A percentile compares a stretch with the other conserved stretches of the same genome.
These are phyloP conservation scores for Sclerotinia spermophila DNA, from an alignment of 2,329 filamentous ascomycete genomes.

Conservation along the genomic window DNA sequence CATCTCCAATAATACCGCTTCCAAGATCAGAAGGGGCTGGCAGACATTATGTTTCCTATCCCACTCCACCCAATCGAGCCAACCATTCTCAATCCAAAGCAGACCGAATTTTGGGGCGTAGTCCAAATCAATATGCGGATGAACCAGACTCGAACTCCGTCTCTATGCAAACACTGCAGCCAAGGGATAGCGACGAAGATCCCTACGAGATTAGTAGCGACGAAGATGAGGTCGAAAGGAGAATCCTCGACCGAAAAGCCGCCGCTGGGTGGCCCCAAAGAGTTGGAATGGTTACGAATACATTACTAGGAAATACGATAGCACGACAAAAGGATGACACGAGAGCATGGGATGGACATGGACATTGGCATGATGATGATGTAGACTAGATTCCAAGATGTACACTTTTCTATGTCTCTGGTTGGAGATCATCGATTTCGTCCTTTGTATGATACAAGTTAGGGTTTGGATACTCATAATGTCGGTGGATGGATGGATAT, in stretches of 20 bases:
- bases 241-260: conserved; percentile 27
- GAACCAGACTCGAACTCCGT: conserved; percentile 26
- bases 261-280: conserved; percentile 33
- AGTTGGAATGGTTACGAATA: conserved; percentile 35
- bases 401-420: not conserved
- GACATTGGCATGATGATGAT: conserved; percentile 24
- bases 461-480: not conserved
- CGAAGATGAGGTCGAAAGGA: conserved; percentile 32
- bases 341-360: conserved; percentile 31
- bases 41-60: conserved; percentile 34
- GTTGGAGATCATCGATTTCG: not conserved
- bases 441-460: not conserved
- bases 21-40: conserved; percentile 28
- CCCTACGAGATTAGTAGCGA: conserved; percentile 36
- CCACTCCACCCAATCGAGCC: conserved; percentile 13
- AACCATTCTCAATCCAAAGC: conserved; percentile 35
- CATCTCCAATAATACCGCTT: conserved; percentile 21
- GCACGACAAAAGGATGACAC: conserved; percentile 34
- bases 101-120: conserved; percentile 38
- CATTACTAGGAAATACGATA: conserved; percentile 35
- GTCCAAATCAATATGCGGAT: conserved; percentile 34
- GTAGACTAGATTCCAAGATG: conserved; percentile 7
- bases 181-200: conserved; percentile 28
- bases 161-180: conserved; percentile 33
- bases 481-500: not conserved